phyloP scores from a whole-genome alignment of 768 basidiomycete genomes.

The Panaeolus cyanescens region DNA sequence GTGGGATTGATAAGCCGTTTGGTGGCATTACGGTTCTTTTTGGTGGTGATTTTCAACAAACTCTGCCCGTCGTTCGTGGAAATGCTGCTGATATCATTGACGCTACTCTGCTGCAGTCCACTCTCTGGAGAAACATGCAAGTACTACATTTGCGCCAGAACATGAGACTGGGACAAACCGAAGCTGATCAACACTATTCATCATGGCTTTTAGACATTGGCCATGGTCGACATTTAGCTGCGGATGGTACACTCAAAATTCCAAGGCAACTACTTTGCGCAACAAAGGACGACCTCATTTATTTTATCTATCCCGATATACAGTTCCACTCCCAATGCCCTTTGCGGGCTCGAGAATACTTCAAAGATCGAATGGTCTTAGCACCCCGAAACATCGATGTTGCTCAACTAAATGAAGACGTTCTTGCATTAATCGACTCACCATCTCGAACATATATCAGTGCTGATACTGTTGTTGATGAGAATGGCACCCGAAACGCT shows the following conservation, averaged over 20 bases:
- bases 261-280: slow-evolving; percentile 9
- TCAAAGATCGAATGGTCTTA: slow-evolving; percentile 36
- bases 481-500: too few relatives aligned
- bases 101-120: slow-evolving; percentile 33
- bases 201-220: slow-evolving; percentile 8
- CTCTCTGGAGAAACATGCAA: slow-evolving; percentile 34
- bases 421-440: too few relatives aligned
- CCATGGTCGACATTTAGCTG: slow-evolving; percentile 1
- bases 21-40: slow-evolving; percentile 43
- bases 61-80: slow-evolving; percentile 39
- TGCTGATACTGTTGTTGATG: slow-evolving; percentile 26
- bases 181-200: slow-evolving; percentile 4
- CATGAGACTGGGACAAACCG: slow-evolving; percentile 31
- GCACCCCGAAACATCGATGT: slow-evolving; percentile 40
- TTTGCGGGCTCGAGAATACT: slow-evolving; percentile 20
- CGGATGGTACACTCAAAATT: slow-evolving; percentile 4
- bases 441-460: too few relatives aligned
- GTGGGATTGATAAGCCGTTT: slow-evolving; percentile 28
- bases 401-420: too few relatives aligned
- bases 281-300: slow-evolving; percentile 12
- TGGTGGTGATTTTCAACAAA: slow-evolving; percentile 50
- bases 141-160: slow-evolving; percentile 35
- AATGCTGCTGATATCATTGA: slow-evolving; percentile 39
- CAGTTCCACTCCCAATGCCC: background rate
- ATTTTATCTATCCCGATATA: slow-evolving; percentile 20